Evolutionary conservation across 1,284 basidiomycete genomes (phyloP), one percentile per base, ranked within the genome.

Genomic region (Trametes hirsuta): DNA sequence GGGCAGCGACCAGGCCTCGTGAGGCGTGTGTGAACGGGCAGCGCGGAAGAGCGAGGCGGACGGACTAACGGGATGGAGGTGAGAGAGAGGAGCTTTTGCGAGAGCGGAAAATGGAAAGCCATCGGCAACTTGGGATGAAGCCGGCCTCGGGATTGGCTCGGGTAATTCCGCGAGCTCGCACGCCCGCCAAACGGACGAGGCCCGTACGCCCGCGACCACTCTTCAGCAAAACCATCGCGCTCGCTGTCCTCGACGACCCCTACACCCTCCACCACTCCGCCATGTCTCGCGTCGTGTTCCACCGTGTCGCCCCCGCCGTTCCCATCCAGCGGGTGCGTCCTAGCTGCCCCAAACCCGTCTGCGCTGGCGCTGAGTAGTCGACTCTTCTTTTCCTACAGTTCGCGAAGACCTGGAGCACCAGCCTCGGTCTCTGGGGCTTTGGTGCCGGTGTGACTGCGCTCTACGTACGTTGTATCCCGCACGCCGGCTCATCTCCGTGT

Each of bases 351-450:
- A 24, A 14, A 34, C 24, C 21, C n/a, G 14, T 39, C 40, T 44
- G 24, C 39, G 14, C 49, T 51, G 34, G 50, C 18, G 39, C 46
- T 47, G 22, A 51, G 30, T 40, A 44, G 22, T 60, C 52, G 11
- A 55, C 35, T 34, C 54, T 48, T 35, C 47, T 57, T 30, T 51
- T 42, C 36, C 8, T 42, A 39, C 61, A 75, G 75, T 65, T 72
- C 53, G 58, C 60, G 48, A 72, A 81, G 74, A 81, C 77, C 41
- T 91, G 89, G 90, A 73, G 77, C 34, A 74, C 82, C 11, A 83
- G 79, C 64, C 71, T 88, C 60, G 81, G 82, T 30, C 71, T 89
- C 46, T 93, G 91, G 91, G 88, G 88, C 61, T 75, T 81, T 58
- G 87, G 88, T 65, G 80, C 77, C 65, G 90, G 90, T 54, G 77